phyloP scores from a whole-genome alignment of 2,329 filamentous ascomycete genomes.

The Thermoascus crustaceus region DNA sequence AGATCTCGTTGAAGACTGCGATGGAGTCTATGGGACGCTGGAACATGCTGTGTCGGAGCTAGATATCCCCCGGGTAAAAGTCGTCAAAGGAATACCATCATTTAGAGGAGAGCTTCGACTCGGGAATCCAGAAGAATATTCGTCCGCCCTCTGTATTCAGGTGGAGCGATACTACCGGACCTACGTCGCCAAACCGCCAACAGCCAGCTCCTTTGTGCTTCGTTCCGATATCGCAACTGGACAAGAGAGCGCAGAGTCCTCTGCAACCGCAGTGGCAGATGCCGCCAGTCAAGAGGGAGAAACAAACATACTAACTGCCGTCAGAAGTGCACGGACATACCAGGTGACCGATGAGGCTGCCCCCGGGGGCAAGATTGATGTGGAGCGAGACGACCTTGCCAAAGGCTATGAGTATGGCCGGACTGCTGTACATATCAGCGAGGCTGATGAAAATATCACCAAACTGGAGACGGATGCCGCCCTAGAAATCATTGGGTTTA shows the following conservation, averaged over 20 bases:
- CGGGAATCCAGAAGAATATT: slow-evolving; percentile 65
- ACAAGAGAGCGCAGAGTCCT: slow-evolving; percentile 47
- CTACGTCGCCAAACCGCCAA: slow-evolving; percentile 63
- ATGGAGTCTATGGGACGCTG: slow-evolving; percentile 73
- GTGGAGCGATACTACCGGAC: slow-evolving; percentile 88
- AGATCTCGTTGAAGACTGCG: slow-evolving; percentile 57
- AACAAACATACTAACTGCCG: slow-evolving; percentile 53
- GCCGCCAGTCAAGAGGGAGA: slow-evolving; percentile 22
- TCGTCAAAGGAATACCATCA: slow-evolving; percentile 63
- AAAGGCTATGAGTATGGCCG: slow-evolving; percentile 91
- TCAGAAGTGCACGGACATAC: slow-evolving; percentile 74
- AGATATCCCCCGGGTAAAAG: slow-evolving; percentile 66
- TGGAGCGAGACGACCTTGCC: slow-evolving; percentile 74
- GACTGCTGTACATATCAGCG: slow-evolving; percentile 81
- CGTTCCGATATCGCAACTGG: slow-evolving; percentile 38
- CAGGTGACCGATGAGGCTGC: slow-evolving; percentile 66
- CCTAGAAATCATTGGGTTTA: slow-evolving; percentile 80
- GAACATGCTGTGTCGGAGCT: slow-evolving; percentile 77
- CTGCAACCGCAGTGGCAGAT: slow-evolving; percentile 37
- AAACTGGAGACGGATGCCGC: slow-evolving; percentile 68
- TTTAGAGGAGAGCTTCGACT: slow-evolving; percentile 75
- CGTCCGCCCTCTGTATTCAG: slow-evolving; percentile 69
- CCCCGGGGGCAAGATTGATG: slow-evolving; percentile 70
- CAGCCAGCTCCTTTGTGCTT: slow-evolving; percentile 68
- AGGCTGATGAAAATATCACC: slow-evolving; percentile 81